Percentiles rank a stretch among this genome's conserved stretches.
phyloP scores from a whole-genome alignment of 495 filamentous ascomycete genomes.

The Cercophora newfieldiana region DNA sequence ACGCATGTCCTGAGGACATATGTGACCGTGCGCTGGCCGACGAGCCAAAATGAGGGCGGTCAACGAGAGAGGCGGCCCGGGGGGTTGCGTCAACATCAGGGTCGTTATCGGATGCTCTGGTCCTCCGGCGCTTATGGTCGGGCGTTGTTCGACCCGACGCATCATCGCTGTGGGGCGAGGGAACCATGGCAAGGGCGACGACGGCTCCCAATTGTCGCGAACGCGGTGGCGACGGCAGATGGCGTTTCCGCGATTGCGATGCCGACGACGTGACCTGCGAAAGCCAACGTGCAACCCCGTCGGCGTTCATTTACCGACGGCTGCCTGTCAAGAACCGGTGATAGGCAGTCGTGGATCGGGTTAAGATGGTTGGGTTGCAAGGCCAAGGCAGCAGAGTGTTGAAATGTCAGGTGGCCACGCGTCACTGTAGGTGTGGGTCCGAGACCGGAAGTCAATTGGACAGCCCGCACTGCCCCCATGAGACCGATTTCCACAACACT shows the following conservation, averaged over 20 bases:
- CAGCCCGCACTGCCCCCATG: too few relatives aligned
- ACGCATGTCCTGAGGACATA: background rate
- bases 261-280: background rate
- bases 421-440: slow-evolving; percentile 2
- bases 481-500: too few relatives aligned
- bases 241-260: slow-evolving; percentile 3
- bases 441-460: background rate
- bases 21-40: slow-evolving; percentile 4
- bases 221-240: background rate
- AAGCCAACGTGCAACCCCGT: slow-evolving; percentile 3
- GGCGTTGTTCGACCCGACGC: background rate
- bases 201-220: slow-evolving; percentile 1
- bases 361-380: slow-evolving; percentile 2
- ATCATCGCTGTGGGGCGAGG: background rate
- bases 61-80: slow-evolving; percentile 2
- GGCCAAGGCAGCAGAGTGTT: background rate
- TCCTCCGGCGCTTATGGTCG: slow-evolving; percentile 2
- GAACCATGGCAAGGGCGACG: background rate
- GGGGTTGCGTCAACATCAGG: slow-evolving; percentile 3
- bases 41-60: slow-evolving; percentile 3
- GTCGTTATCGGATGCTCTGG: background rate
- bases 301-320: background rate
- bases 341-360: background rate
- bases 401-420: background rate
- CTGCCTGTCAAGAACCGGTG: background rate